Conservation (phyloP, 176 grass and related monocot species). For the Hyparrhenia diplandra region DNA sequence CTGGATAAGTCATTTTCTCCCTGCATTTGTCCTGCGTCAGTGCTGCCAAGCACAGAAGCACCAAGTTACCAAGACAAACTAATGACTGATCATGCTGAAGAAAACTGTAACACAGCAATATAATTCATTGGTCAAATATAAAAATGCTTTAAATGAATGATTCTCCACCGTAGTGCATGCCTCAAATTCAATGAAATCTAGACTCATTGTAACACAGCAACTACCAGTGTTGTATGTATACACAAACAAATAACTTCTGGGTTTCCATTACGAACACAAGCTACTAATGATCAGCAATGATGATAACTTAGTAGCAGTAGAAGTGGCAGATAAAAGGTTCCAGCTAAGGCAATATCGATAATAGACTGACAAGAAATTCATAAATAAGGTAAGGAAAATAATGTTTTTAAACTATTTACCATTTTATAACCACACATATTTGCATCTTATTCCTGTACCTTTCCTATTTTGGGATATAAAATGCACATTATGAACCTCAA, state of each 20-base stretch:
- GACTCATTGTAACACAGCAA: neutral
- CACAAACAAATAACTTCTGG: neutral
- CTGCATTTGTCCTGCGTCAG: neutral
- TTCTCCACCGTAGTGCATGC: neutral
- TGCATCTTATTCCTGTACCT: constrained; percentile 10
- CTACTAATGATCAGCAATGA: constrained; percentile 1
- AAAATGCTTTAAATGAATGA: constrained; percentile 17
- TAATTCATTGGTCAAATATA: constrained; percentile 1
- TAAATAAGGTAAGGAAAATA: constrained; percentile 7
- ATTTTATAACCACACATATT: neutral
- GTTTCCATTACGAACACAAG: neutral
- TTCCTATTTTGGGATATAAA: neutral
- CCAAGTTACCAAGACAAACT: constrained; percentile 13
- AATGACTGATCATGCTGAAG: neutral
- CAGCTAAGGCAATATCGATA: neutral
- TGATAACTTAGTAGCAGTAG: neutral
- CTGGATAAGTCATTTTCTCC: constrained; percentile 16
- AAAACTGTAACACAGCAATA: constrained; percentile 3
- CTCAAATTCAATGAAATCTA: neutral
- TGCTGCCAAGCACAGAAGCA: constrained; percentile 34
- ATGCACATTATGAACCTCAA: neutral
- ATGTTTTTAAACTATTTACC: neutral
- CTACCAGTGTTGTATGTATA: neutral
- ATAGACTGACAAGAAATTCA: neutral
- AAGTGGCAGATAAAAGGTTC: neutral